Percentiles rank a stretch among this genome's conserved stretches.
These are phyloP conservation scores for Marasmius oreades DNA, from an alignment of 1,284 basidiomycete species.

Conservation along the genomic window DNA sequence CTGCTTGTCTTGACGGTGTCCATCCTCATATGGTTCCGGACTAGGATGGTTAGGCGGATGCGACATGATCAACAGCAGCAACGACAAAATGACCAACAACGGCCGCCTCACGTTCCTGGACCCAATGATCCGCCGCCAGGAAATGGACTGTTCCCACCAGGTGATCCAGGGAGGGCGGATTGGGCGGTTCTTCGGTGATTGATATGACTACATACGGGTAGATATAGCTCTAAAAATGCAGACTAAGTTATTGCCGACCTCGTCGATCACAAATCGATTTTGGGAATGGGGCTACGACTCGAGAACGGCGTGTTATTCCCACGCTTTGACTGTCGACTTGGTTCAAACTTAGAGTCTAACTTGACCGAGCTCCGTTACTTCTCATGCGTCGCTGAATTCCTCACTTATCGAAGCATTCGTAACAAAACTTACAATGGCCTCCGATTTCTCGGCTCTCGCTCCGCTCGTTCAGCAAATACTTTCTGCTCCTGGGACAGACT, in stretches of 20 bases:
- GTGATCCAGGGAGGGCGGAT: conserved; percentile 60
- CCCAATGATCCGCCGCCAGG: conserved; percentile 15
- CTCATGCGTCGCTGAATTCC: neutral
- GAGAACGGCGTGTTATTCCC: neutral
- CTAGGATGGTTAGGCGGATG: conserved; percentile 65
- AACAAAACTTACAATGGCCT: conserved; percentile 28
- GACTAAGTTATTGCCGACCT: neutral
- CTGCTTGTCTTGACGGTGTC: conserved; percentile 64
- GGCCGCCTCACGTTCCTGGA: neutral
- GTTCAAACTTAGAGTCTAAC: neutral
- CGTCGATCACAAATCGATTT: neutral
- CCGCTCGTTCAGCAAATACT: conserved; percentile 64
- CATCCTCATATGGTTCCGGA: conserved; percentile 66
- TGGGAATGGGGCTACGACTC: neutral
- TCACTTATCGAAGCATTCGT: neutral
- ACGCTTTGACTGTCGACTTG: neutral
- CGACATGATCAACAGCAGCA: conserved; percentile 48
- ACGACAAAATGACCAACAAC: conserved; percentile 21
- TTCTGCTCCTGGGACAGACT: conserved; percentile 64
- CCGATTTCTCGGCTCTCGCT: conserved; percentile 49
- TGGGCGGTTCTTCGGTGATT: conserved; percentile 59
- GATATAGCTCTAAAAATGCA: neutral
- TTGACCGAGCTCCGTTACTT: neutral
- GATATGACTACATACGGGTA: neutral
- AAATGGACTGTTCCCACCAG: conserved; percentile 58